Evolutionary conservation across 2,329 filamentous ascomycete species (phyloP), one percentile per base, ranked within the genome.

Genomic region (Penicillium aurantiogriseum): DNA sequence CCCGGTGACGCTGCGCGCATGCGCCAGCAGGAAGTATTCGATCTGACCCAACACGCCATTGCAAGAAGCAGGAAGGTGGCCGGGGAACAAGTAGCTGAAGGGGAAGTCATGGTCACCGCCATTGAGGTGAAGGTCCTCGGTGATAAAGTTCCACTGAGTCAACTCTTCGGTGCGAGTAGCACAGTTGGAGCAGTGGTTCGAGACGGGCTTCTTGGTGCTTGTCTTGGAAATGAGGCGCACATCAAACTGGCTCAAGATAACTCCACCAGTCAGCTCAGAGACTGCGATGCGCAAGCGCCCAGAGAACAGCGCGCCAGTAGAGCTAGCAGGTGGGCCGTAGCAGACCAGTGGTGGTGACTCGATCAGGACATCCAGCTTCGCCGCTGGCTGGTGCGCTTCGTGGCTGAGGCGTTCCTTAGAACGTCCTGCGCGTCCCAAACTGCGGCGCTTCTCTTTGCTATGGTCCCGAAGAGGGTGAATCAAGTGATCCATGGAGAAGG

Each of bases 281-380:
- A 96, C 84, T 39, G 85, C 80, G 54, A 97, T 76, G 66, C 88
- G 85, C 66, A 97, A 79, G 72, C 91, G 89, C 31, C 92, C 92
- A 1, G 91, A 95, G 50, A 97, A 84, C 58, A 97, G 80, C 7
- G 92, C 91, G 56, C 93, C 93, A 3, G 88, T 89, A 66, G 92
- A 96, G 64, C 84, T 83, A 60, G 87, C 83, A 0, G 90, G 81
- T 25, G 83, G 80, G 61, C 92, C 92, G 69, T 94, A 90, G 76
- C 96, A 88, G 45, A 97, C 85, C 19, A 93, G 82, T 3, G 92
- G 92, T 1, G 92, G 91, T 13, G 90, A 95, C 79, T 97, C 92
- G 62, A 97, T 88, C 66, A 81, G 74, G 67, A 88, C 79, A 57
- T 83, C 79, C 62, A 88, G 74, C 61, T 79, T 82, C 50, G 83